A percentile compares a stretch with the other conserved stretches of the same genome.
phyloP scores from a whole-genome alignment of 108 stramenopile species.

The Skeletonema marinoi region DNA sequence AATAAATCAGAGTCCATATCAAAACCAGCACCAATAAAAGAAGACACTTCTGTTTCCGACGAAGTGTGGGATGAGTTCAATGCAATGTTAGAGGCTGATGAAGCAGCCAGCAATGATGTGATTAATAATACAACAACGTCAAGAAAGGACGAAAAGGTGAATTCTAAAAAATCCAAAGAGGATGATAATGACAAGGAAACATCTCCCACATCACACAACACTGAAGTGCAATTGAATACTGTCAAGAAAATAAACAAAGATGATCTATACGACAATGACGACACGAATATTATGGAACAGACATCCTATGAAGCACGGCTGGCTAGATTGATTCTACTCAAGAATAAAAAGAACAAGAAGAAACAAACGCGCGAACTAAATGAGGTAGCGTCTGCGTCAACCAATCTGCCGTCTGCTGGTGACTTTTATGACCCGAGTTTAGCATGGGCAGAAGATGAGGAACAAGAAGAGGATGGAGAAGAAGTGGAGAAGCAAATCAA shows the following conservation, averaged over 20 bases:
- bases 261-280: constrained; percentile 29
- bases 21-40: background rate
- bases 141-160: background rate
- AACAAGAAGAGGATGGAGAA: background rate
- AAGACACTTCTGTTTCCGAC: constrained; percentile 5
- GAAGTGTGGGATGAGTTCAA: constrained; percentile 46
- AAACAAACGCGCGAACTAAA: background rate
- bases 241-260: background rate
- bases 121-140: background rate
- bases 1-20: background rate
- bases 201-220: background rate
- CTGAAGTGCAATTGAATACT: background rate
- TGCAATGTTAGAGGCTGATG: constrained; percentile 28
- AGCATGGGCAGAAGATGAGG: constrained; percentile 28
- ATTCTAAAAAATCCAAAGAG: background rate
- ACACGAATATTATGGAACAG: constrained; percentile 24
- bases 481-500: background rate
- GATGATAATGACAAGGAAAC: background rate
- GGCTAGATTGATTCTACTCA: constrained; percentile 30
- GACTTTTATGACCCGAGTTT: constrained; percentile 41
- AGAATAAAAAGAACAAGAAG: constrained; percentile 10
- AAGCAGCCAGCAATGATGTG: background rate
- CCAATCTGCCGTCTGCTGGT: background rate
- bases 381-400: background rate
- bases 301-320: constrained; percentile 42